These are phyloP conservation scores for Pestalotiopsis sp. DNA, from an alignment of 2,329 filamentous ascomycete genomes.

Conservation along the genomic window DNA sequence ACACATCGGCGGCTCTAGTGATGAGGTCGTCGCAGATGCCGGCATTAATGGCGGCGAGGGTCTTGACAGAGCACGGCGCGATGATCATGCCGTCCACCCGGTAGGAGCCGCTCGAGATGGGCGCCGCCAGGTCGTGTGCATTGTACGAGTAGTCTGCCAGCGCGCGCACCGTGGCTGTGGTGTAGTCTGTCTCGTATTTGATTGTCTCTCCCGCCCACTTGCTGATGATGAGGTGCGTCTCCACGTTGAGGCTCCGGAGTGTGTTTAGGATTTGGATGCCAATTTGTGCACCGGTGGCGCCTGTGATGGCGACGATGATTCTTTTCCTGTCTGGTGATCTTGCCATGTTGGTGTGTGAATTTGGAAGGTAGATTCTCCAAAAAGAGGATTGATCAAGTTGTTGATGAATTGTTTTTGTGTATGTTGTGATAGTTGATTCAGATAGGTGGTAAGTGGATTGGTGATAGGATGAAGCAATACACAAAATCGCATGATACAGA, in stretches of 20 bases:
- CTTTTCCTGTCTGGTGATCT: slow-evolving; percentile 5
- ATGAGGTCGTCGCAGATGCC: slow-evolving; percentile 49
- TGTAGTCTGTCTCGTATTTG: slow-evolving; percentile 48
- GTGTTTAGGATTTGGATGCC: slow-evolving; percentile 44
- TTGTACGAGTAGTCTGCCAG: slow-evolving; percentile 42
- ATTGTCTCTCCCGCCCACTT: slow-evolving; percentile 52
- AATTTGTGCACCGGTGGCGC: slow-evolving; percentile 48
- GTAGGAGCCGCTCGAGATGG: slow-evolving; percentile 47
- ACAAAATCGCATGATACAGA: background rate
- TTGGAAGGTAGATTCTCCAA: background rate
- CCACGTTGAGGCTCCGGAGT: slow-evolving; percentile 44
- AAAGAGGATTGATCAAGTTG: background rate
- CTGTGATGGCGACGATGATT: slow-evolving; percentile 52
- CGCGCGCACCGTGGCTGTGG: slow-evolving; percentile 35
- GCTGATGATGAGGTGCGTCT: slow-evolving; percentile 50
- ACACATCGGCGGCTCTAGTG: slow-evolving; percentile 46
- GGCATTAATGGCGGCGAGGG: slow-evolving; percentile 42
- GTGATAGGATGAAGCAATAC: background rate
- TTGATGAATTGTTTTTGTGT: background rate
- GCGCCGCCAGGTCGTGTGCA: slow-evolving; percentile 46
- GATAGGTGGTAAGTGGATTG: background rate
- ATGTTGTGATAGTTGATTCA: background rate
- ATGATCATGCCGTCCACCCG: slow-evolving; percentile 50
- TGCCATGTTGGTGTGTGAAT: background rate
- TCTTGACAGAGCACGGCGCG: slow-evolving; percentile 51